Base-by-base conservation (phyloP, 345 rosid species). In the Sonneratia alba region DNA sequence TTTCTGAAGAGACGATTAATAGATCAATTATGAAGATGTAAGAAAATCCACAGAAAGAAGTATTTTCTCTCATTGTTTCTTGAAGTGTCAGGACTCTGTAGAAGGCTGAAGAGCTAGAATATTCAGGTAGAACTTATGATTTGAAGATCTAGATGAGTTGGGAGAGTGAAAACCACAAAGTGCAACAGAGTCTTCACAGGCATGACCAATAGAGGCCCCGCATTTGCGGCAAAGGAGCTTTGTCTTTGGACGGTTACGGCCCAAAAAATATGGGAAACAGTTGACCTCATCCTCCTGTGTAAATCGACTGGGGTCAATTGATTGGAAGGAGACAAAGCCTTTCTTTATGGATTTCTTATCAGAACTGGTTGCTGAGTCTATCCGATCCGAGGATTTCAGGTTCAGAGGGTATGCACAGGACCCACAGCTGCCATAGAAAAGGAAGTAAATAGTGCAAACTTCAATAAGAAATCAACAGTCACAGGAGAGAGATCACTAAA, bases 371-470 rank as follows among this genome's bases (percentile, higher is more conserved):
- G 55, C 57, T n/a, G 74, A n/a, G 8, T 59, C 24, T 45, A 18
- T 63, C 16, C 21, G 68, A 47, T 63, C 47, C 24, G 74, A 71
- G 22, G 68, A 71, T 63, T 51, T 65, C 68, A 71, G 63, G 74
- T 71, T 71, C 68, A 71, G 59, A 61, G 74, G 74, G 45, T 71
- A 71, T n/a, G 67, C 68, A 71, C 74, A 71, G 24, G 68, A 71
- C n/a, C 67, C 67, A n/a, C 68, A 71, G 24, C 74, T 71, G 59
- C 74, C 62, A 32, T 19, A 27, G 18, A 37, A 19, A 66, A 16
- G 43, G 9, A 40, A 40, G 43, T n/a, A 12, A 42, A n/a, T 19
- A 57, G 42, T 64, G 22, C 12, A 16, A 40, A 40, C 27, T 36
- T 62, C 45, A 71, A 36, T 36, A 9, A 15, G 40, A 32, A 42